Base-by-base conservation (phyloP, 208 protist species). In the Leishmania major region DNA sequence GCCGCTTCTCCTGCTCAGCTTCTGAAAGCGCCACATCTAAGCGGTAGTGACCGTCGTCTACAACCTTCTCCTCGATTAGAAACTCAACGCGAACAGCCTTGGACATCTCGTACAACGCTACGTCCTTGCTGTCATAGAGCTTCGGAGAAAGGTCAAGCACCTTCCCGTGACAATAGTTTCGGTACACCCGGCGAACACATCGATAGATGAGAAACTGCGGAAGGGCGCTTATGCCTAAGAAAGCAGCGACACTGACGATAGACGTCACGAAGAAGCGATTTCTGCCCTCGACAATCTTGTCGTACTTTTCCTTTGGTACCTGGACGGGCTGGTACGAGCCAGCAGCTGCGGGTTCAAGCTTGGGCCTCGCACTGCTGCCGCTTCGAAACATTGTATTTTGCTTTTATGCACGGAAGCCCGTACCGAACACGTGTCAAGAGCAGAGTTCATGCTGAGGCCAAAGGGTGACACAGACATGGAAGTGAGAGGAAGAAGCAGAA, bases 61-160 rank as follows among this genome's bases (percentile, higher is more conserved):
- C 77, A 25, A 96, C 89, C 59, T 66, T 89, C 62, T 92, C 71
- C 43, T 94, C 87, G 19, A 97, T 89, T 55, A 97, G 71, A 84
- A 91, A 97, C 76, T 97, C 90, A 1, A 97, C 94, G 22, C 89
- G 88, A 22, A 94, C 84, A 11, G 91, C 90, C 45, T 85, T 88
- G 1, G 94, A 96, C 84, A 94, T 86, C 77, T 97, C 94, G 72
- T 95, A 96, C 55, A 95, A 78, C 0, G 84, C 85, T 6, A 97
- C 92, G 77, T 95, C 90, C 35, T 81, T 87, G 19, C 85, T 82
- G 75, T 97, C 92, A 74, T 90, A 89, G 57, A 97, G 82, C 80
- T 97, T 97, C 43, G 94, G 94, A 25, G 90, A 92, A 40, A 97
- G 73, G 80, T 97, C 94, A 7, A 97, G 81, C 37, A 96, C 94